A percentile compares a stretch with the other conserved stretches of the same genome.
phyloP scores from a whole-genome alignment of 2,329 filamentous ascomycete genomes.

The Ophiocordyceps sinensis region DNA sequence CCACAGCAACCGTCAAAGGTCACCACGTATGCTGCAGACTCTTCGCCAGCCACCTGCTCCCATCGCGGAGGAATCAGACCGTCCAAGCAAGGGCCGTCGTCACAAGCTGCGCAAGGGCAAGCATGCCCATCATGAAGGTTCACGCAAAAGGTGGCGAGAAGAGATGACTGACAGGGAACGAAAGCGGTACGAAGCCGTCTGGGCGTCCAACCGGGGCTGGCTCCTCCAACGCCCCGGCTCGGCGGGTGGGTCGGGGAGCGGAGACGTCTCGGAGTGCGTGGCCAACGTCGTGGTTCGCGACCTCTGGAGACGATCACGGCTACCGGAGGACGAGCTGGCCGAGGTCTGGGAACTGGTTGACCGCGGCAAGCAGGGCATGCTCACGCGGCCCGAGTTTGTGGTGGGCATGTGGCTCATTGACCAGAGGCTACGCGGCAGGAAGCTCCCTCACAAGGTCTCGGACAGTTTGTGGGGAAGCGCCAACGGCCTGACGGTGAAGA shows the following conservation, averaged over 20 bases:
- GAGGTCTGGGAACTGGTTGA: conserved; percentile 70
- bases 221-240: conserved; percentile 19
- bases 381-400: conserved; percentile 60
- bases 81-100: conserved; percentile 27
- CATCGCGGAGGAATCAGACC: conserved; percentile 39
- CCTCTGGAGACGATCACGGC: conserved; percentile 57
- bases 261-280: conserved; percentile 34
- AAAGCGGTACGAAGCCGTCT: conserved; percentile 73
- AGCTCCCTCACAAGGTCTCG: conserved; percentile 56
- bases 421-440: conserved; percentile 64
- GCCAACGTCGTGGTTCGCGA: conserved; percentile 56
- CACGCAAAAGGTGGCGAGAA: conserved; percentile 64
- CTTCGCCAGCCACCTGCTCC: conserved; percentile 40
- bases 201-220: conserved; percentile 65
- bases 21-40: conserved; percentile 47
- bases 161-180: conserved; percentile 56
- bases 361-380: conserved; percentile 32
- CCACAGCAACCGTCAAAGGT: conserved; percentile 27
- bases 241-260: conserved; percentile 5
- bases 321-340: conserved; percentile 53
- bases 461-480: conserved; percentile 67
- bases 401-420: conserved; percentile 76
- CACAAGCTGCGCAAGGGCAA: conserved; percentile 40
- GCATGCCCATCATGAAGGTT: conserved; percentile 64
- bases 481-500: conserved; percentile 26